Percentiles rank a stretch among this genome's conserved stretches.
Evolutionary conservation across 2,329 filamentous ascomycete species (phyloP).

Genomic region (Aspergillus sp.): DNA sequence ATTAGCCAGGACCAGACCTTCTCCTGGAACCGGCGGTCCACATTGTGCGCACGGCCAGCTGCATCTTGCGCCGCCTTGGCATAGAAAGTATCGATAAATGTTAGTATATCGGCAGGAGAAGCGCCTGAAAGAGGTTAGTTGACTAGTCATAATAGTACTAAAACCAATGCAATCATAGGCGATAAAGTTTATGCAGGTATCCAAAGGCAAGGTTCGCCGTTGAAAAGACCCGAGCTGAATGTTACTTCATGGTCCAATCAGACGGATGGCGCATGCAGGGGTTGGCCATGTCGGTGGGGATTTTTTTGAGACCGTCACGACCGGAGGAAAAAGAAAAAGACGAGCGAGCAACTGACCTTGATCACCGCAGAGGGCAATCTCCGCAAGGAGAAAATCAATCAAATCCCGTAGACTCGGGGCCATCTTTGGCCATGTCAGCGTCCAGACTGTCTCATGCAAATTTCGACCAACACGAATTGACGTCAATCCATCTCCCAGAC

Average conservation of each 20-base stretch:
- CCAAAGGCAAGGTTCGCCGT: not conserved
- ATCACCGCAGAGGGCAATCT: constrained; percentile 61
- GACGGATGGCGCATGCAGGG: constrained; percentile 13
- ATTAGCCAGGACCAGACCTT: constrained; percentile 61
- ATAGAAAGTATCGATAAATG: constrained; percentile 42
- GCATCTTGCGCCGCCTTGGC: constrained; percentile 23
- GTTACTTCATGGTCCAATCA: not conserved
- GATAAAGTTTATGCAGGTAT: not conserved
- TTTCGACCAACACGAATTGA: constrained; percentile 1
- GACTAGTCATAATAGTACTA: not conserved
- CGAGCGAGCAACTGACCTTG: constrained; percentile 45
- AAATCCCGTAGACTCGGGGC: constrained; percentile 57
- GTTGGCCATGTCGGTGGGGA: not conserved
- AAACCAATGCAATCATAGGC: not conserved
- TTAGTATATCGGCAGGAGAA: constrained; percentile 37
- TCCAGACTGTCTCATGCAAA: constrained; percentile 7
- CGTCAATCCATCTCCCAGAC: constrained; percentile 13
- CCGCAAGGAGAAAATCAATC: constrained; percentile 59
- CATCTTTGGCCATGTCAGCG: constrained; percentile 38
- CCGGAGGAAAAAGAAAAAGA: constrained; percentile 7
- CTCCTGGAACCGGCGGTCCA: constrained; percentile 56
- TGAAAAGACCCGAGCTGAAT: not conserved
- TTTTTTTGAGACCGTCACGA: not conserved
- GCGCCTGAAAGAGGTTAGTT: constrained; percentile 30
- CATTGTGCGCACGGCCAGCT: constrained; percentile 25